These are phyloP conservation scores for Pilatotrama ljubarskyi DNA, from an alignment of 768 basidiomycete species.

Conservation along the genomic window DNA sequence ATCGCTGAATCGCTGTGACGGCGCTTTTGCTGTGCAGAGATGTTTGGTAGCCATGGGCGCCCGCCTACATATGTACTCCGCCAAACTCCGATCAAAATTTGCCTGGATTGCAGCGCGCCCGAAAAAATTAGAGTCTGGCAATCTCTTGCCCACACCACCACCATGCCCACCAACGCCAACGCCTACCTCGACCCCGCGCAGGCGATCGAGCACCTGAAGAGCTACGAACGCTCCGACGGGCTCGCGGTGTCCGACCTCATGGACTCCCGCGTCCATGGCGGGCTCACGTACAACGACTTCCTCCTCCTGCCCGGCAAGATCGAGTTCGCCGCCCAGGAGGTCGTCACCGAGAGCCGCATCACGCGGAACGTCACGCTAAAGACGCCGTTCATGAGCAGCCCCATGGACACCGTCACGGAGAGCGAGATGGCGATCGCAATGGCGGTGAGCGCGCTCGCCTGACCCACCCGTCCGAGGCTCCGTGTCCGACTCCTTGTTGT, in stretches of 20 bases:
- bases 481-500: conserved; percentile 21
- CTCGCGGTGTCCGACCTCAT: conserved; percentile 84
- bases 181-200: conserved; percentile 62
- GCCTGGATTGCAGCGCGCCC: conserved; percentile 2
- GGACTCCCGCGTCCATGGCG: conserved; percentile 82
- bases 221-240: conserved; percentile 77
- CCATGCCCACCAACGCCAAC: conserved; percentile 28
- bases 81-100: conserved; percentile 9
- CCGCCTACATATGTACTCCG: too few relatives aligned
- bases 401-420: conserved; percentile 99
- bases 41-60: too few relatives aligned
- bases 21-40: too few relatives aligned
- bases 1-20: too few relatives aligned
- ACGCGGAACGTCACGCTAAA: conserved; percentile 91
- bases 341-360: conserved; percentile 80
- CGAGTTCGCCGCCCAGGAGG: conserved; percentile 82
- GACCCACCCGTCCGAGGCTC: conserved; percentile 1
- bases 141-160: conserved; percentile 25
- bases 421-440: conserved; percentile 90
- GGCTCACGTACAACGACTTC: conserved; percentile 98
- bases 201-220: conserved; percentile 74
- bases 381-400: conserved; percentile 95
- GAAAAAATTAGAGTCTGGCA: conserved; percentile 19
- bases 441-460: conserved; percentile 61
- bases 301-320: conserved; percentile 94